Base-by-base conservation (phyloP, 495 filamentous ascomycete species). In the Talaromyces trachyspermus region DNA sequence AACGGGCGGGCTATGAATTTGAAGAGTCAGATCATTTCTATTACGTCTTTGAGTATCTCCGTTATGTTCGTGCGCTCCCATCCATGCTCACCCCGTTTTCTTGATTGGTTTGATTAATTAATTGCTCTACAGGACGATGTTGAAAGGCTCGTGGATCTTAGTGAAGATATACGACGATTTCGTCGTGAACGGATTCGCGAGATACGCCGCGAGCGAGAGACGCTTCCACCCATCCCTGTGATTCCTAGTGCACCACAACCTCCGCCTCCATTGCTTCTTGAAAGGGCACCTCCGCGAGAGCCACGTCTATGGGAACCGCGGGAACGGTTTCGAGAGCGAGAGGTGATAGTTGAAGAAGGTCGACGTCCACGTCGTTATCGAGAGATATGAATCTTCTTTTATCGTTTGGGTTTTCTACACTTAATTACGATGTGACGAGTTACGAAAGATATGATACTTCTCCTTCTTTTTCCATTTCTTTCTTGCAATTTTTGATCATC, bases 11-110 rank as follows among this genome's bases (percentile, higher is more conserved):
- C 0, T 97, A 94, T 64, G 86, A 88, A 53, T 97, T 80, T 57
- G 90, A 97, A 57, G 91, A 97, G 69, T 92, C 88, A 2, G 84
- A 87, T 42, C 78, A 68, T 40, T 95, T 86, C 64, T 97, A 85
- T 64, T 97, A 96, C 58, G 78, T 98, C 27, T 89, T 95, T 68
- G 83, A 90, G 48, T 95, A 94, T 63, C 75, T 98, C 33, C 73
- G 78, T 50, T 87, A 91, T 60, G 89, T 95, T 78, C 27, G 24
- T 46, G 11, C 26, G 14, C 40, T 44, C 24, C 23, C 26, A 17
- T 38, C 7, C 15, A 46, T 24, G 33, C 30, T 37, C 30, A 29
- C 14, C 32, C 30, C 23, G 35, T 52, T 52, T 43, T 27, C 39
- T 32, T 30, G 24, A 23, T 43, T 47, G 27, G 59, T 68, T 49